Conservation (phyloP, 257 asterid species). For the Sherardia arvensis region DNA sequence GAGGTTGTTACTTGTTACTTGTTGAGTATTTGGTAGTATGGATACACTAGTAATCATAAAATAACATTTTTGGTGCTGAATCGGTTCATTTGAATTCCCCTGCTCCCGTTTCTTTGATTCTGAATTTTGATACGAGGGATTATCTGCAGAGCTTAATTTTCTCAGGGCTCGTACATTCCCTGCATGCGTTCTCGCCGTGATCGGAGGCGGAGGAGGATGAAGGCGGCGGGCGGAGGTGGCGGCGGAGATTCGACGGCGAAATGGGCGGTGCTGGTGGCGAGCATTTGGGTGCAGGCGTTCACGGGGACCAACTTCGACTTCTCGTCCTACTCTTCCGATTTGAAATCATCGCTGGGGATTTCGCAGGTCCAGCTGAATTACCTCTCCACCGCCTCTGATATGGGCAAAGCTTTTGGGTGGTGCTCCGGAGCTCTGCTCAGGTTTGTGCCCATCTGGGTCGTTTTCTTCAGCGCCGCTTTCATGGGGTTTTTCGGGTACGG, state of each 20-base stretch:
- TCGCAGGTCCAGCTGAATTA: conserved; percentile 57
- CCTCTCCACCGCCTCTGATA: conserved; percentile 50
- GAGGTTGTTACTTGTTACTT: background rate
- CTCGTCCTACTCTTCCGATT: conserved; percentile 40
- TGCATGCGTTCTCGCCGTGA: background rate
- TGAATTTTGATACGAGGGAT: too few relatives aligned
- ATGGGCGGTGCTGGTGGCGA: conserved; percentile 50
- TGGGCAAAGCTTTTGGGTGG: conserved; percentile 71
- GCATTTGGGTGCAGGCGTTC: conserved; percentile 61
- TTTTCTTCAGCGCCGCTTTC: conserved; percentile 38
- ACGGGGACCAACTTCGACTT: conserved; percentile 59
- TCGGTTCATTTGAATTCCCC: background rate
- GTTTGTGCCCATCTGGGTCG: conserved; percentile 40
- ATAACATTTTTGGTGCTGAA: background rate
- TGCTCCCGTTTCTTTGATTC: background rate
- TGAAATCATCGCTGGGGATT: conserved; percentile 37
- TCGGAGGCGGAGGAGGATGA: background rate
- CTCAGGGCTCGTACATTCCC: background rate
- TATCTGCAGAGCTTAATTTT: background rate
- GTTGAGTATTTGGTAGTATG: too few relatives aligned
- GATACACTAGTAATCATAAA: too few relatives aligned
- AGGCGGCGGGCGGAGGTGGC: conserved; percentile 14
- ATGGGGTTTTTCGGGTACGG: conserved; percentile 61
- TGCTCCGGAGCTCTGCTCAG: conserved; percentile 44
- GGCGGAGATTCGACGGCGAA: conserved; percentile 27